phyloP scores from a whole-genome alignment of 371 early-diverging fungal genomes.

The Lichtheimia hyalospora region DNA sequence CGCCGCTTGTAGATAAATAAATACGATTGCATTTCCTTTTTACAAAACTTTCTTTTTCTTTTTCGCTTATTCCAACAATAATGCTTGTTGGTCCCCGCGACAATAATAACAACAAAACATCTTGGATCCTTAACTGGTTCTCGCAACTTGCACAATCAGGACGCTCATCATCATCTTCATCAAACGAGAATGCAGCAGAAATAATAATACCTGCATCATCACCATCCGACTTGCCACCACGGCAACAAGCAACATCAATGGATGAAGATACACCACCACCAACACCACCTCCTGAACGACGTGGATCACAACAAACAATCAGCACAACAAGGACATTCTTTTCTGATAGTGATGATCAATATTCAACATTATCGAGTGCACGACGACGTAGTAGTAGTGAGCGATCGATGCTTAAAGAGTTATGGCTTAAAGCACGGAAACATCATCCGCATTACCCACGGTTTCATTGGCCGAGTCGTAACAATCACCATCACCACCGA shows the following conservation, averaged over 20 bases:
- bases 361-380: slow-evolving; percentile 22
- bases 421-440: slow-evolving; percentile 35
- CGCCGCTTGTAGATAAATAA: background rate
- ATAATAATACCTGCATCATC: slow-evolving; percentile 6
- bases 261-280: background rate
- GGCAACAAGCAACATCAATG: too few species aligned
- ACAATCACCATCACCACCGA: slow-evolving; percentile 11
- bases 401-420: slow-evolving; percentile 23
- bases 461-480: slow-evolving; percentile 24
- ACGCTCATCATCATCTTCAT: too few species aligned
- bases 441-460: slow-evolving; percentile 34
- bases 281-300: slow-evolving; percentile 11
- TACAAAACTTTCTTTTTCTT: background rate
- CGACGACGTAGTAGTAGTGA: slow-evolving; percentile 28
- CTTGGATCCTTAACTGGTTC: background rate
- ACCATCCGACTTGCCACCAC: background rate
- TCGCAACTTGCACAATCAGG: too few species aligned
- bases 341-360: slow-evolving; percentile 27
- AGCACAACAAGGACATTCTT: slow-evolving; percentile 19
- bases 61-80: background rate
- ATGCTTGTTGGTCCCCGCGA: background rate
- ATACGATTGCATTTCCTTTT: background rate
- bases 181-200: background rate
- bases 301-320: slow-evolving; percentile 33
- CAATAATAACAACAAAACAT: background rate